Percentiles rank a stretch among this genome's conserved stretches.
Conservation (phyloP, 1,284 basidiomycete species). For the Farysia itapuensis region DNA sequence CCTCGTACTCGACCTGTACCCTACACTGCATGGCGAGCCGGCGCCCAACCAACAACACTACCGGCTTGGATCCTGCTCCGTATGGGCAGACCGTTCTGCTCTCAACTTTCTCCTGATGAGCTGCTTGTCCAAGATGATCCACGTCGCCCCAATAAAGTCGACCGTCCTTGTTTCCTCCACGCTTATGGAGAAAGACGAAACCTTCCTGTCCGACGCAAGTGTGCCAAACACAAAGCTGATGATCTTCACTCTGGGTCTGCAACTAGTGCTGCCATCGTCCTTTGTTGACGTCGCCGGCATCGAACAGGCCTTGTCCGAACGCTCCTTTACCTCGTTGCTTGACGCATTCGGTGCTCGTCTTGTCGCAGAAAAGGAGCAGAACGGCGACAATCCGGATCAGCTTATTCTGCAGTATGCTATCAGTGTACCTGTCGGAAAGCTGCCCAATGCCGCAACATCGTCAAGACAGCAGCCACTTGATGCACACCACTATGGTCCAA, state of each 20-base stretch:
- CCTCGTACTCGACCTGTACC: constrained; percentile 29
- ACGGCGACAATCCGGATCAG: neutral
- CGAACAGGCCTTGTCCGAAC: constrained; percentile 10
- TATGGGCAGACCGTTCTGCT: constrained; percentile 20
- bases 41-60: constrained; percentile 11
- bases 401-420: constrained; percentile 10
- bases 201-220: neutral
- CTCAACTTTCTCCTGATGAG: constrained; percentile 27
- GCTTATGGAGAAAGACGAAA: constrained; percentile 13
- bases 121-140: constrained; percentile 21
- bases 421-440: constrained; percentile 16
- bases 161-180: constrained; percentile 10
- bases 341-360: constrained; percentile 18
- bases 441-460: constrained; percentile 1
- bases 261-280: constrained; percentile 10
- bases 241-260: constrained; percentile 16
- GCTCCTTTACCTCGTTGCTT: constrained; percentile 11
- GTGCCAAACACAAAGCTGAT: constrained; percentile 18
- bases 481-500: constrained; percentile 1
- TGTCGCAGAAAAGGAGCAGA: neutral
- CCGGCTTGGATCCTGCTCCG: constrained; percentile 19
- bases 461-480: neutral
- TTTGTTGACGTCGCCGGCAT: constrained; percentile 1
- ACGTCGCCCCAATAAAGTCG: constrained; percentile 12
- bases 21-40: constrained; percentile 7